Base-by-base conservation (phyloP, 176 grass and related monocot genomes). In the Alloteropsis semialata region DNA sequence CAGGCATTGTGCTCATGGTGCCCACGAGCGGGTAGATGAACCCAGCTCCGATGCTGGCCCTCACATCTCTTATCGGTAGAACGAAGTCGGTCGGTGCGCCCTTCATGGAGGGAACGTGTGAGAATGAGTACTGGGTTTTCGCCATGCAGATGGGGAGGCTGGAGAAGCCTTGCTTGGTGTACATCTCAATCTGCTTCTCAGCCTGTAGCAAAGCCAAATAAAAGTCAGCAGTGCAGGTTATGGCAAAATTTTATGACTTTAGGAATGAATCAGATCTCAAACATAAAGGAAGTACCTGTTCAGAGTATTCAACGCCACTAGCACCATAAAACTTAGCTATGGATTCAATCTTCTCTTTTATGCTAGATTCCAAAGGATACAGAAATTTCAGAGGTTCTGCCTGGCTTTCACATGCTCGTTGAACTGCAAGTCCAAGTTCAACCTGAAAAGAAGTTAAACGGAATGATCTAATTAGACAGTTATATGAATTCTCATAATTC, bases 1-100 rank as follows among this genome's bases (percentile, higher is more conserved):
- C 97, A 22, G 97, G 93, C 93, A 99, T 99, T 5, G 93, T 96
- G 69, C 97, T 99, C 93, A 99, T 96, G 6, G 93, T 94, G 65
- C 97, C 92, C 0, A 99, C 93, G 1, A 99, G 97, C 0, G 97
- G 97, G 74, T 94, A 96, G 45, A 99, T 94, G 87, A 99, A 99
- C 25, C 96, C 93, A 10, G 96, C 93, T 18, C 96, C 96, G 3
- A 96, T 99, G 75, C 91, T 99, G 14, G 97, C 93, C 70, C 97
- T 81, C 30, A 96, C 91, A 25, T 99, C 97, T 43, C 97, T 92
- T 72, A 99, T 99, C 0, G 97, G 97, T 5, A 99, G 86, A 33
- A 93, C 86, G 34, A 99, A 99, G 27, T 36, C 93, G 0, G 77
- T 72, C 0, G 97, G 97, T 2, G 87, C 91, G 0, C 96, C 96